phyloP scores from a whole-genome alignment of 352 stramenopile species.

The Globisporangium carolinianum region DNA sequence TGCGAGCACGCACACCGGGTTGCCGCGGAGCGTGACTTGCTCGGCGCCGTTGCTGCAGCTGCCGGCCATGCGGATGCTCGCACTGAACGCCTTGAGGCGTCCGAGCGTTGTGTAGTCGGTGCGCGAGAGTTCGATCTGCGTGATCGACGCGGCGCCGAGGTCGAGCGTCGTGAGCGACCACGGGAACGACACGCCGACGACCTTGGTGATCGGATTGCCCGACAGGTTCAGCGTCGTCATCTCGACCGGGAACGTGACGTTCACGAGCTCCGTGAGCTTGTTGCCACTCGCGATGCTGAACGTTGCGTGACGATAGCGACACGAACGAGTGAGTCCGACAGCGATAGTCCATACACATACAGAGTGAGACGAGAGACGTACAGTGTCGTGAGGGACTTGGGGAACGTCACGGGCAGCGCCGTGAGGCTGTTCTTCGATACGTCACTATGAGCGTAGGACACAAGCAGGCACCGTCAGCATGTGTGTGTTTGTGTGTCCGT shows the following conservation, averaged over 20 bases:
- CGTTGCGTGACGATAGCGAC: neutral
- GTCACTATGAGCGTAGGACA: conserved; percentile 20
- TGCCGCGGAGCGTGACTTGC: conserved; percentile 23
- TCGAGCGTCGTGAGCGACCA: conserved; percentile 37
- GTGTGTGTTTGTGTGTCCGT: too few relatives aligned
- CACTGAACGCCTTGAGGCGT: conserved; percentile 33
- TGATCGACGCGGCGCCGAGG: conserved; percentile 42
- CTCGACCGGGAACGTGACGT: conserved; percentile 41
- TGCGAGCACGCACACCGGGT: conserved; percentile 54
- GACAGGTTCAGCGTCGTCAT: conserved; percentile 50
- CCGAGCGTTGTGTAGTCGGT: conserved; percentile 56
- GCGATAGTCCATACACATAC: too few relatives aligned
- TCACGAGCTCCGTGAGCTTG: conserved; percentile 35
- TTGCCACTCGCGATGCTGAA: conserved; percentile 31
- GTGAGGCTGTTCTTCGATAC: conserved; percentile 41
- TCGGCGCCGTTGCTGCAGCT: conserved; percentile 42
- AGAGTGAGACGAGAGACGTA: conserved; percentile 7
- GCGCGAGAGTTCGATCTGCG: conserved; percentile 58
- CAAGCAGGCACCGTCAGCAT: neutral
- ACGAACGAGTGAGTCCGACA: too few relatives aligned
- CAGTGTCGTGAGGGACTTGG: conserved; percentile 27
- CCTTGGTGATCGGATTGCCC: conserved; percentile 45
- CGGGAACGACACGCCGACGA: conserved; percentile 53
- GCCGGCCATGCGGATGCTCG: conserved; percentile 27
- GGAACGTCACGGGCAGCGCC: conserved; percentile 21